phyloP scores from a whole-genome alignment of 2,329 filamentous ascomycete species.

The Rutstroemia sp. region DNA sequence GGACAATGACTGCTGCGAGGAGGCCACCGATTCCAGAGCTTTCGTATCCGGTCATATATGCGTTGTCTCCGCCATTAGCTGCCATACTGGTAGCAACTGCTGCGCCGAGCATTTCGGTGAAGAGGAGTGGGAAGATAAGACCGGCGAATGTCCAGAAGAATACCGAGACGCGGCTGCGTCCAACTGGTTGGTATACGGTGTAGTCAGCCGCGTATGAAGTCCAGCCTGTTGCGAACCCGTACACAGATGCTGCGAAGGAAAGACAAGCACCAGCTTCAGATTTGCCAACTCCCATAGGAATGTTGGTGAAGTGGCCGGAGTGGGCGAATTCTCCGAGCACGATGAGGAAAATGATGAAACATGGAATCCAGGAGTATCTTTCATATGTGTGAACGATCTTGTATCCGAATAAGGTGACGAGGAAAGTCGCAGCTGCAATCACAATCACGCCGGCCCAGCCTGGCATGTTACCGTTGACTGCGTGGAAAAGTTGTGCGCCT shows the following conservation, averaged over 20 bases:
- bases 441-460: constrained; percentile 70
- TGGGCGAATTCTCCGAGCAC: constrained; percentile 61
- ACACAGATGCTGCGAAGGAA: constrained; percentile 59
- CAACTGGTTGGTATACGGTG: constrained; percentile 67
- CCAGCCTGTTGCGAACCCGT: constrained; percentile 67
- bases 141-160: constrained; percentile 65
- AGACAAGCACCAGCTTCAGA: constrained; percentile 55
- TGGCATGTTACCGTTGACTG: constrained; percentile 62
- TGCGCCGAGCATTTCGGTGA: constrained; percentile 66
- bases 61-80: constrained; percentile 44
- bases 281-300: constrained; percentile 50
- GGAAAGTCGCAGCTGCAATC: constrained; percentile 59
- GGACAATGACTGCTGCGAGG: constrained; percentile 52
- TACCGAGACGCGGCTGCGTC: constrained; percentile 50
- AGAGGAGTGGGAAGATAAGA: constrained; percentile 63
- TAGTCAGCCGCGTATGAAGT: constrained; percentile 70
- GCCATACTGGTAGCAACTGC: constrained; percentile 60
- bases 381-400: constrained; percentile 72
- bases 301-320: constrained; percentile 55
- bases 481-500: constrained; percentile 68
- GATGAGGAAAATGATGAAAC: constrained; percentile 66
- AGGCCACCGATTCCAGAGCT: constrained; percentile 58
- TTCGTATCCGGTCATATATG: constrained; percentile 47
- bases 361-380: constrained; percentile 66
- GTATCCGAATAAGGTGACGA: constrained; percentile 69